These are phyloP conservation scores for Tothia fuscella DNA, from an alignment of 2,329 filamentous ascomycete species.

Conservation along the genomic window DNA sequence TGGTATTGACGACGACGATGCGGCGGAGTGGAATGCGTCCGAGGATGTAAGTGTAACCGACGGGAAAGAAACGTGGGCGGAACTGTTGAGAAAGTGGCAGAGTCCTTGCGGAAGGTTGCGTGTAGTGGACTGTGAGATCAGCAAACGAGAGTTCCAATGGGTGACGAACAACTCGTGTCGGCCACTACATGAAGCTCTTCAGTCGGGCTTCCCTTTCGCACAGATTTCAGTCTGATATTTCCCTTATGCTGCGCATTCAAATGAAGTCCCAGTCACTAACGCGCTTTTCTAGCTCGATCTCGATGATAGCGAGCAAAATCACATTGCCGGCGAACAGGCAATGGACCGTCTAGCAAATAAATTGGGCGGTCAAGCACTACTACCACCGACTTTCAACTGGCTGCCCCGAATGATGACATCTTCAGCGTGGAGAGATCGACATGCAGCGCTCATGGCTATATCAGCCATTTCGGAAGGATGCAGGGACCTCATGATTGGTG, in stretches of 20 bases:
- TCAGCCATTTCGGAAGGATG: constrained; percentile 97
- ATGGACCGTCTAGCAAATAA: constrained; percentile 98
- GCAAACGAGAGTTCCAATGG: not conserved
- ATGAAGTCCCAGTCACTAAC: too few species aligned
- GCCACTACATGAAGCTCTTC: too few species aligned
- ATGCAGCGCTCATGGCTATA: constrained; percentile 96
- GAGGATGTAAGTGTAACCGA: too few species aligned
- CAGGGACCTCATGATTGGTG: constrained; percentile 86
- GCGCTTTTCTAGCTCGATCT: too few species aligned
- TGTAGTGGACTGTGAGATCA: too few species aligned
- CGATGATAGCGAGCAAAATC: constrained; percentile 93
- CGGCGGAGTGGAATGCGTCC: constrained; percentile 79
- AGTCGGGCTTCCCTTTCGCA: too few species aligned
- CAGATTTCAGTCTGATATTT: not conserved
- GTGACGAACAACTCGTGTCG: not conserved
- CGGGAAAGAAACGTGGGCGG: too few species aligned
- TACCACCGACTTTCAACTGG: constrained; percentile 93
- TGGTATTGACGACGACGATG: constrained; percentile 87
- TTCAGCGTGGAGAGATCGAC: constrained; percentile 84
- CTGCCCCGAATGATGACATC: constrained; percentile 96
- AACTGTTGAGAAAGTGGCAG: too few species aligned
- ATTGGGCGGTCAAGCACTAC: constrained; percentile 82
- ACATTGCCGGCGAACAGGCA: constrained; percentile 93
- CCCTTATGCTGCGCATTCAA: constrained; percentile 16
- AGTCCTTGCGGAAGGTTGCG: too few species aligned